These are phyloP conservation scores for Chloris gayana DNA, from an alignment of 176 grass and related monocot species.

Conservation along the genomic window DNA sequence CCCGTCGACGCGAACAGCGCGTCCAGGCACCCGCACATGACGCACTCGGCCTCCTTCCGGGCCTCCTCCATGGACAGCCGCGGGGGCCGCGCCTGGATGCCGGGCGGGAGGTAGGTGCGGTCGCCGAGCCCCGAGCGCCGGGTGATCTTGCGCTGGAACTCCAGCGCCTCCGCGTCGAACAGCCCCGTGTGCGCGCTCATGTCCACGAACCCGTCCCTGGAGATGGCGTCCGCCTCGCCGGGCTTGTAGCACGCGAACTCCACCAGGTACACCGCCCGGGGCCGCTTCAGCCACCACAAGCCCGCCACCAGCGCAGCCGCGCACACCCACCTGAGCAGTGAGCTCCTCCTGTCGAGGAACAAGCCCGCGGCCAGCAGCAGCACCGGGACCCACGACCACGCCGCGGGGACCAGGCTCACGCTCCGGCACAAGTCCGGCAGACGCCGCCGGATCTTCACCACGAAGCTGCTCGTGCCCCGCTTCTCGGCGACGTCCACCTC, in stretches of 20 bases:
- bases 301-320: slow-evolving; percentile 32
- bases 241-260: slow-evolving; percentile 79
- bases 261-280: slow-evolving; percentile 68
- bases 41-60: slow-evolving; percentile 61
- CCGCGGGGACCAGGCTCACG: slow-evolving; percentile 36
- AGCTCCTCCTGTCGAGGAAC: too few relatives aligned
- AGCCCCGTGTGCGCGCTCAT: slow-evolving; percentile 50
- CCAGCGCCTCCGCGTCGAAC: slow-evolving; percentile 57
- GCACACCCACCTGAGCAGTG: too few relatives aligned
- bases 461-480: slow-evolving; percentile 37
- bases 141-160: slow-evolving; percentile 79
- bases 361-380: slow-evolving; percentile 43
- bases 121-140: slow-evolving; percentile 63
- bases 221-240: slow-evolving; percentile 52
- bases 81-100: slow-evolving; percentile 61
- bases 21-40: slow-evolving; percentile 79
- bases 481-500: slow-evolving; percentile 50
- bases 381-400: slow-evolving; percentile 29
- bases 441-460: slow-evolving; percentile 69
- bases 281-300: slow-evolving; percentile 46
- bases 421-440: slow-evolving; percentile 72
- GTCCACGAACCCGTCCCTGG: slow-evolving; percentile 62
- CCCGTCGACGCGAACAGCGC: slow-evolving; percentile 57
- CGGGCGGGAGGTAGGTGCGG: slow-evolving; percentile 70
- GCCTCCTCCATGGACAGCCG: slow-evolving; percentile 65